phyloP scores from a whole-genome alignment of 2,329 filamentous ascomycete genomes.

The Trichoderma sp. region DNA sequence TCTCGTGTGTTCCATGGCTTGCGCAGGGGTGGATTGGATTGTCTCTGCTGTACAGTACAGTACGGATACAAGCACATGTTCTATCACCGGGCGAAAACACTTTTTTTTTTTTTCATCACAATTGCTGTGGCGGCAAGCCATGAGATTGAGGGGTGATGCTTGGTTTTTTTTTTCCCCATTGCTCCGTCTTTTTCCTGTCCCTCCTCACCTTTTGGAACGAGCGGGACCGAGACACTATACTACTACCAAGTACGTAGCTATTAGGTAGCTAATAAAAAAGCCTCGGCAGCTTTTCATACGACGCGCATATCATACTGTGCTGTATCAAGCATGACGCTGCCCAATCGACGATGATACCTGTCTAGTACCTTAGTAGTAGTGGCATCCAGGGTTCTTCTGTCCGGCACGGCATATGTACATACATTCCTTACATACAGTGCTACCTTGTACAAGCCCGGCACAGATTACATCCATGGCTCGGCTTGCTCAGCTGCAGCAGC shows the following conservation, averaged over 20 bases:
- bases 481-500: background rate
- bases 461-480: background rate
- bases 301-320: background rate
- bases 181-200: background rate
- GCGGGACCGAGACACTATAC: background rate
- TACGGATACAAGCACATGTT: background rate
- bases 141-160: background rate
- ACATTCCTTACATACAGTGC: too few relatives aligned
- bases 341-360: background rate
- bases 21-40: background rate
- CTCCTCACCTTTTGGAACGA: background rate
- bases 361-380: too few relatives aligned
- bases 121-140: background rate
- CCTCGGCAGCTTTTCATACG: background rate
- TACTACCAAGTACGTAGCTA: background rate
- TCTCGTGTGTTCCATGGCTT: background rate
- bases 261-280: background rate
- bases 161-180: background rate
- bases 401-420: background rate
- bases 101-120: background rate
- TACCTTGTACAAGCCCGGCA: background rate
- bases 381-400: background rate
- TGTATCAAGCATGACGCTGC: constrained; percentile 3
- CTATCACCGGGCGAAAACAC: background rate
- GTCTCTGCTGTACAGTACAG: background rate